phyloP scores from a whole-genome alignment of 495 filamentous ascomycete genomes.

The Aspergillus steynii region DNA sequence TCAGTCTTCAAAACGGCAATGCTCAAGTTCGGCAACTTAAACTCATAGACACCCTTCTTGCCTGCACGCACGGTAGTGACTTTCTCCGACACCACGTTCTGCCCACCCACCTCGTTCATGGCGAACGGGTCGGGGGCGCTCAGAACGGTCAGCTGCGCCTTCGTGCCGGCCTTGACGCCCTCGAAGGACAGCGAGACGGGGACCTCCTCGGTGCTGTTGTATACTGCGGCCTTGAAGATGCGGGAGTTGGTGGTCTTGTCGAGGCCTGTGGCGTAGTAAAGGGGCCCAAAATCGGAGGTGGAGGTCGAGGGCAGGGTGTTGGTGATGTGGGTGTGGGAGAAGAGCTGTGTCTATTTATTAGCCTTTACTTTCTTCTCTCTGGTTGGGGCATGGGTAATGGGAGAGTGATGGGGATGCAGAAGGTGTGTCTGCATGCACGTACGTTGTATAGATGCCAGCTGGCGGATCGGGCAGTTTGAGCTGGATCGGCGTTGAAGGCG shows the following conservation, averaged over 20 bases:
- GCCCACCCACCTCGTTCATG: conserved; percentile 40
- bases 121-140: conserved; percentile 47
- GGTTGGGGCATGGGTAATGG: too few species aligned
- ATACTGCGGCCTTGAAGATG: conserved; percentile 65
- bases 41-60: conserved; percentile 45
- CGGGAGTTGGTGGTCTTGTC: conserved; percentile 35
- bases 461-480: conserved; percentile 40
- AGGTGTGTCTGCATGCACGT: conserved; percentile 2
- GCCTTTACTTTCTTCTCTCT: background rate
- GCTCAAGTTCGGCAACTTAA: conserved; percentile 51
- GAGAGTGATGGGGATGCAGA: too few species aligned
- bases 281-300: conserved; percentile 37
- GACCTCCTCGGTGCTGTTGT: conserved; percentile 57
- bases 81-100: conserved; percentile 46
- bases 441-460: conserved; percentile 44
- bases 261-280: conserved; percentile 44
- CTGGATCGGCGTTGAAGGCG: conserved; percentile 43
- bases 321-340: conserved; percentile 41
- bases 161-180: conserved; percentile 43
- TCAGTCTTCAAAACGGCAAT: conserved; percentile 49
- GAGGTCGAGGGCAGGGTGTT: conserved; percentile 46
- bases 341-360: conserved; percentile 30
- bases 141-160: conserved; percentile 58
- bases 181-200: conserved; percentile 56
- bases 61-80: conserved; percentile 45